A percentile compares a stretch with the other conserved stretches of the same genome.
Evolutionary conservation across 2,329 filamentous ascomycete species (phyloP).

Genomic region (Colletotrichum chrysophilum): DNA sequence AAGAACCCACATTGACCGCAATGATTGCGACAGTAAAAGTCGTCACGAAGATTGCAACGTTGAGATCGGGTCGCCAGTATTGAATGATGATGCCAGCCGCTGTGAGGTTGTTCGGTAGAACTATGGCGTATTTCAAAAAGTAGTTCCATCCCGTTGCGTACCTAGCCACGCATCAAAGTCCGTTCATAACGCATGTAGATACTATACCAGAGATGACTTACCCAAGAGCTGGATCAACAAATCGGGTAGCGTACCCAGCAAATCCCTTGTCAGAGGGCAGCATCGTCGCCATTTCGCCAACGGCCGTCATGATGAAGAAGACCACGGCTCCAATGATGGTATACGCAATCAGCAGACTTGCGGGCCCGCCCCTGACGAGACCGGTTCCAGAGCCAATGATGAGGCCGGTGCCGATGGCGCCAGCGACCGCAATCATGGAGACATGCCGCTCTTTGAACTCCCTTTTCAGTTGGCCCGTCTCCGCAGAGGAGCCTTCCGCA

Average conservation of each 20-base stretch:
- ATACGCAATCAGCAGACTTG: slow-evolving; percentile 42
- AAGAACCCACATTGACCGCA: slow-evolving; percentile 33
- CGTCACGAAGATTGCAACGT: slow-evolving; percentile 42
- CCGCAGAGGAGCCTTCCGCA: background rate
- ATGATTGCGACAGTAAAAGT: slow-evolving; percentile 39
- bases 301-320: slow-evolving; percentile 58
- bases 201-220: background rate
- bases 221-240: slow-evolving; percentile 36
- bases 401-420: slow-evolving; percentile 44
- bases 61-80: slow-evolving; percentile 42
- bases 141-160: slow-evolving; percentile 54
- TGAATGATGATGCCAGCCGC: slow-evolving; percentile 41
- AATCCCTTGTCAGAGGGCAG: slow-evolving; percentile 33
- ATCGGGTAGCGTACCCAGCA: slow-evolving; percentile 31
- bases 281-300: slow-evolving; percentile 37
- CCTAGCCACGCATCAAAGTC: background rate
- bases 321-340: slow-evolving; percentile 51
- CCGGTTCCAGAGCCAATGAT: slow-evolving; percentile 58
- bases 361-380: slow-evolving; percentile 51
- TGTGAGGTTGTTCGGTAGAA: slow-evolving; percentile 43
- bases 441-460: slow-evolving; percentile 33
- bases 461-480: background rate
- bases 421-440: slow-evolving; percentile 43
- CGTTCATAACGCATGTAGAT: background rate
- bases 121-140: slow-evolving; percentile 48